These are phyloP conservation scores for Eimeria tenella DNA, from an alignment of 169 alveolate genomes.

Conservation along the genomic window DNA sequence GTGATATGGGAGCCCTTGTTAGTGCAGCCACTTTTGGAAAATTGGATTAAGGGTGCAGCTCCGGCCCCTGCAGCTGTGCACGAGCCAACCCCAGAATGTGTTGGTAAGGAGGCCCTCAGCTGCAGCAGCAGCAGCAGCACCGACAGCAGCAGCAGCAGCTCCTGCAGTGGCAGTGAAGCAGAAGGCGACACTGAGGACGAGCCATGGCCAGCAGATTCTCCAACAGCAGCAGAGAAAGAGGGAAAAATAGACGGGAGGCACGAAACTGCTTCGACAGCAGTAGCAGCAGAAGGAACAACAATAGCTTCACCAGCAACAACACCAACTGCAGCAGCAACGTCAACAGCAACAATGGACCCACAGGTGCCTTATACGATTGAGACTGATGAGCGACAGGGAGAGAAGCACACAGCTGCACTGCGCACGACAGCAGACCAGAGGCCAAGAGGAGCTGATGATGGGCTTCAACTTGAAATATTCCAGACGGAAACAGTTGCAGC, in stretches of 20 bases:
- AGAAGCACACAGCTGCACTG: too few species aligned
- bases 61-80: slow-evolving; percentile 54
- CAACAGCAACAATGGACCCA: background rate
- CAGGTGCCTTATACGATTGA: too few species aligned
- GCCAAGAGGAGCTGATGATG: background rate
- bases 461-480: background rate
- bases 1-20: slow-evolving; percentile 84
- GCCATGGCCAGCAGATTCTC: background rate
- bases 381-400: too few species aligned
- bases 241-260: background rate
- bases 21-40: slow-evolving; percentile 14
- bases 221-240: slow-evolving; percentile 1
- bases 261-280: background rate
- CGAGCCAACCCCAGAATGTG: slow-evolving; percentile 43
- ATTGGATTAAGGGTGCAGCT: slow-evolving; percentile 47
- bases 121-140: slow-evolving; percentile 39
- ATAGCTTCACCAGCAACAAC: background rate
- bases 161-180: slow-evolving; percentile 8
- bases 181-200: background rate
- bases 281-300: background rate
- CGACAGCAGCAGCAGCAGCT: slow-evolving; percentile 31
- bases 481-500: background rate
- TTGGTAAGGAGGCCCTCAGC: background rate
- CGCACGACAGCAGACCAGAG: background rate
- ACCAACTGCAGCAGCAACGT: background rate